Evolutionary conservation across 371 early-diverging fungal genomes (phyloP).

Genomic region (Rhizopus microsporus): DNA sequence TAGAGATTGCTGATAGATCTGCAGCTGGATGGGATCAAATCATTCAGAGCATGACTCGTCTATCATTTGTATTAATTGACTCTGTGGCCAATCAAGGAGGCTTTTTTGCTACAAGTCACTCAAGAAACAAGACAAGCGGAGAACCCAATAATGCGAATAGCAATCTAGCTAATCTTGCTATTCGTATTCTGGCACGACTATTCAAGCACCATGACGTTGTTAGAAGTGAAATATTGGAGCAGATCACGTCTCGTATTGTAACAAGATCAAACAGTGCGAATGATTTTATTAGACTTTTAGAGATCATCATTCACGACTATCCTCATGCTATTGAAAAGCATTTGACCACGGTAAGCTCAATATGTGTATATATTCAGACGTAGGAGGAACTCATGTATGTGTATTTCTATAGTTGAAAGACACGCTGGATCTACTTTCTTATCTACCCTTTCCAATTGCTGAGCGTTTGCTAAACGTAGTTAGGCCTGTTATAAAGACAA

Average conservation of each 20-base stretch:
- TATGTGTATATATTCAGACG: neutral
- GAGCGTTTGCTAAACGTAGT: constrained; percentile 52
- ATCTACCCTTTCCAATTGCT: constrained; percentile 53
- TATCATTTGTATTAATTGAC: constrained; percentile 58
- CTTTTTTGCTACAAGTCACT: constrained; percentile 10
- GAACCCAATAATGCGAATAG: constrained; percentile 8
- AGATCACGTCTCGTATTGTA: constrained; percentile 62
- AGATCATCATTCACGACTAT: constrained; percentile 44
- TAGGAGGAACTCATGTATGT: neutral
- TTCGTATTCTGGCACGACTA: constrained; percentile 43
- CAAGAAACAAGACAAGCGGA: constrained; percentile 13
- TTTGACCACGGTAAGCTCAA: constrained; percentile 28
- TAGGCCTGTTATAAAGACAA: constrained; percentile 48
- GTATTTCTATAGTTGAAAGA: constrained; percentile 50
- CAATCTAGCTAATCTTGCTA: constrained; percentile 38
- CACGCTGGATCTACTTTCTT: constrained; percentile 60
- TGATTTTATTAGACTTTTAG: constrained; percentile 52
- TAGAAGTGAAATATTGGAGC: constrained; percentile 62
- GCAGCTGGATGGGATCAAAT: constrained; percentile 63
- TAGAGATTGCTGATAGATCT: constrained; percentile 45
- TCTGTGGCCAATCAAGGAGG: constrained; percentile 31
- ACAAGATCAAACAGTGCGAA: constrained; percentile 52
- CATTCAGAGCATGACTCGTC: constrained; percentile 58
- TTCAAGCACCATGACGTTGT: constrained; percentile 61
- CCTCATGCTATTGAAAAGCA: constrained; percentile 36